Conservation (phyloP, 73 alveolate genomes). For the Tetrahymena malaccensis region DNA sequence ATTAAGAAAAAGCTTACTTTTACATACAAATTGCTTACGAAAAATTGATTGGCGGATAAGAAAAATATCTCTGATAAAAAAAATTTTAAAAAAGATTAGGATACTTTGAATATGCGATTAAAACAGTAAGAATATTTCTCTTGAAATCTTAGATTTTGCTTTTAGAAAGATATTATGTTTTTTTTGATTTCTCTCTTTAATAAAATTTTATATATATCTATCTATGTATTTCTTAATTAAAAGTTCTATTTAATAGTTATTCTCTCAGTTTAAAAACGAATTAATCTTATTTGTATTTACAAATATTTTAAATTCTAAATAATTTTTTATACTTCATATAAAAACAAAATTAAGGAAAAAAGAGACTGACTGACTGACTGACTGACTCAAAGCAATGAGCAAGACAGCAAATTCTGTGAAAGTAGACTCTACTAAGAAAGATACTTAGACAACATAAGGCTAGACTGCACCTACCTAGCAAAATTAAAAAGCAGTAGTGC, state of each 20-base stretch:
- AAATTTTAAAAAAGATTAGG: neutral
- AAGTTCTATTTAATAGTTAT: neutral
- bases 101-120: neutral
- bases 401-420: neutral
- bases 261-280: neutral
- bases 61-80: neutral
- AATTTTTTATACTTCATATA: neutral
- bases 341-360: neutral
- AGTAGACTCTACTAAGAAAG: neutral
- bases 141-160: neutral
- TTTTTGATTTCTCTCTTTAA: neutral
- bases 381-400: neutral
- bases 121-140: neutral
- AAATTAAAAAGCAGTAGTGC: neutral
- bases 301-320: no score
- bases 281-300: neutral
- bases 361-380: neutral
- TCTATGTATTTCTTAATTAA: no score
- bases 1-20: neutral
- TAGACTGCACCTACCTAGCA: neutral
- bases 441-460: neutral
- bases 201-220: no score
- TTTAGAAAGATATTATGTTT: neutral
- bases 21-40: neutral
- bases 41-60: neutral